These are phyloP conservation scores for Chytriomyces confervae DNA, from an alignment of 192 early-diverging fungal genomes.

Conservation along the genomic window DNA sequence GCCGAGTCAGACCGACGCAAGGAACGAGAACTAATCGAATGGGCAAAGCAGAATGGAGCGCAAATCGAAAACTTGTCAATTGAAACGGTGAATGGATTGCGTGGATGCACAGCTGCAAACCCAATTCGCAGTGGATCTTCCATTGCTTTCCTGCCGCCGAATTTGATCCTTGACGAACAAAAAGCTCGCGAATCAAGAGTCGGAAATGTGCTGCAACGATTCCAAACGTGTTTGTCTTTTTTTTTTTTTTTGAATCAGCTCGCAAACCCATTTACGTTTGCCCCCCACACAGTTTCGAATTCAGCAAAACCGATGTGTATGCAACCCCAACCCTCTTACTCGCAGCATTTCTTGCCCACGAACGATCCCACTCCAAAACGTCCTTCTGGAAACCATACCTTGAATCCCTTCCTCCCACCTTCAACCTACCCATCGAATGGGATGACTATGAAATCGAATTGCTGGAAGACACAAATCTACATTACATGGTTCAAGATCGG, in stretches of 20 bases:
- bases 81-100: constrained; percentile 1
- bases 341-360: constrained; percentile 48
- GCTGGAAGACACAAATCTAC: constrained; percentile 45
- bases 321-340: constrained; percentile 40
- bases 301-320: constrained; percentile 40
- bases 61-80: constrained; percentile 25
- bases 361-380: constrained; percentile 32
- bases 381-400: constrained; percentile 55
- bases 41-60: constrained; percentile 36
- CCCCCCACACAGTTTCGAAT: constrained; percentile 18
- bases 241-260: too few relatives aligned
- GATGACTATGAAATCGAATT: constrained; percentile 35
- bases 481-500: constrained; percentile 42
- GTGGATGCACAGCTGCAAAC: constrained; percentile 6
- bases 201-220: too few relatives aligned
- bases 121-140: constrained; percentile 21
- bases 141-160: constrained; percentile 47
- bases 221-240: too few relatives aligned
- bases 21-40: constrained; percentile 14
- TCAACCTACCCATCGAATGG: constrained; percentile 56
- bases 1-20: not conserved
- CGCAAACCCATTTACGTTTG: too few relatives aligned
- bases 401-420: constrained; percentile 40
- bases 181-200: not conserved
- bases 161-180: constrained; percentile 49